Percentiles rank a stretch among this genome's conserved stretches.
Conservation (phyloP, 2,329 filamentous ascomycete genomes). For the Nemania bipapillata region DNA sequence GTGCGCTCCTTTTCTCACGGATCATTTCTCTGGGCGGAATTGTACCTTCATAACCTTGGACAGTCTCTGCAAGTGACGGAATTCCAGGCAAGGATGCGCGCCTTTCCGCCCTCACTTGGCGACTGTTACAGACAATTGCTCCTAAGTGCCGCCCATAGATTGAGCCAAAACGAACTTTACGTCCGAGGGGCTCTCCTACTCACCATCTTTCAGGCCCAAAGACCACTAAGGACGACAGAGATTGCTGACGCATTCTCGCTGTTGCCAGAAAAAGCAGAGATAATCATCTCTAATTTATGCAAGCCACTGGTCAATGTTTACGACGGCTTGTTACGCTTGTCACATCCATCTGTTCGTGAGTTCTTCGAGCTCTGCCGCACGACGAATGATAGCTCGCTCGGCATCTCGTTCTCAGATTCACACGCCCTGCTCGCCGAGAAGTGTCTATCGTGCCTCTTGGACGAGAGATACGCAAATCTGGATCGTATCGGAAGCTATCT, state of each 20-base stretch:
- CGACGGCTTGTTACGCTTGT: neutral
- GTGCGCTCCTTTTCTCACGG: neutral
- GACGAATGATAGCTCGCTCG: neutral
- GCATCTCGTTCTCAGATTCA: conserved; percentile 1
- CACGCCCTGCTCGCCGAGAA: neutral
- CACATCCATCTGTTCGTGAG: conserved; percentile 5
- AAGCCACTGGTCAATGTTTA: neutral
- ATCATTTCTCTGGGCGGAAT: conserved; percentile 1
- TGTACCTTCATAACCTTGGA: conserved; percentile 2
- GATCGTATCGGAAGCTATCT: conserved; percentile 1
- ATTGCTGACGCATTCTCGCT: neutral
- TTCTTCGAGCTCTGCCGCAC: neutral
- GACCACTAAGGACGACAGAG: neutral
- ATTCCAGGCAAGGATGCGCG: neutral
- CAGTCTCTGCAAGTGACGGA: neutral
- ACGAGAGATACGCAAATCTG: conserved; percentile 1
- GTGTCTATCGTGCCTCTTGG: neutral
- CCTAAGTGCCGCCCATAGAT: neutral
- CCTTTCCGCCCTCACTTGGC: neutral
- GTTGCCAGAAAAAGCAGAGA: neutral
- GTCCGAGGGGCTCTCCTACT: neutral
- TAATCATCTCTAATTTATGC: conserved; percentile 2
- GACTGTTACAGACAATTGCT: neutral
- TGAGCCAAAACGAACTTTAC: neutral
- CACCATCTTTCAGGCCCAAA: neutral